Base-by-base conservation (phyloP, 441 rosid genomes). In the Pelargonium myrrhifolium region DNA sequence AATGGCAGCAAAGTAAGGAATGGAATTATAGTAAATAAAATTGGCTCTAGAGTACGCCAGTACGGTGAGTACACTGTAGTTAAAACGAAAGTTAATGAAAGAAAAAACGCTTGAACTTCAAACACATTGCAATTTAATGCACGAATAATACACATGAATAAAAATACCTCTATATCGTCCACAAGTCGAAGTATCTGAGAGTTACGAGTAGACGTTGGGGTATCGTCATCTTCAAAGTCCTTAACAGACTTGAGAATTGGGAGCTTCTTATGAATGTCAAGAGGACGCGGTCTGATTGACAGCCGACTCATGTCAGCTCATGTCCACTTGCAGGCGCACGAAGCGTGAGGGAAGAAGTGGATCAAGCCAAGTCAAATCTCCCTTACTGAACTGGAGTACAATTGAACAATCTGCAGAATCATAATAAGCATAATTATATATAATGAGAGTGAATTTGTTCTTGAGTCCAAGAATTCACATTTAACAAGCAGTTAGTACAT, bases 191-290 rank as follows among this genome's bases (percentile, higher is more conserved):
- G 15, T 31, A 62, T 12, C 31, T 62, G 65, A 26, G 45, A 31
- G 15, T 28, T 62, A 31, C 65, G 65, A 20, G 65, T 62, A 62
- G 65, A 62, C 4, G 65, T 62, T 11, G 65, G 65, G 65, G 65
- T 62, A 28, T 62, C 65, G 1, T 62, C 65, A 62, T 62, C 65
- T 12, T 62, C 65, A 62, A 62, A 62, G 21, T 62, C 65, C 18
- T 62, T 62, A n/a, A 31, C 21, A 62, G 65, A 62, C 65, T 62
- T 62, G 65, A 62, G 40, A 15, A 62, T 62, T 1, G 65, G 65
- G 65, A 62, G 65, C 65, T 62, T 62, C 45, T 62, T 62, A 62
- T 62, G 65, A 31, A 62, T 62, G 65, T 62, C 65, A 62, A 62
- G 65, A 62, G 65, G 65, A 35, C 65, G 65, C 12, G 65, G 65